Conservation (phyloP, 345 rosid genomes). For the Linum trigynum region DNA sequence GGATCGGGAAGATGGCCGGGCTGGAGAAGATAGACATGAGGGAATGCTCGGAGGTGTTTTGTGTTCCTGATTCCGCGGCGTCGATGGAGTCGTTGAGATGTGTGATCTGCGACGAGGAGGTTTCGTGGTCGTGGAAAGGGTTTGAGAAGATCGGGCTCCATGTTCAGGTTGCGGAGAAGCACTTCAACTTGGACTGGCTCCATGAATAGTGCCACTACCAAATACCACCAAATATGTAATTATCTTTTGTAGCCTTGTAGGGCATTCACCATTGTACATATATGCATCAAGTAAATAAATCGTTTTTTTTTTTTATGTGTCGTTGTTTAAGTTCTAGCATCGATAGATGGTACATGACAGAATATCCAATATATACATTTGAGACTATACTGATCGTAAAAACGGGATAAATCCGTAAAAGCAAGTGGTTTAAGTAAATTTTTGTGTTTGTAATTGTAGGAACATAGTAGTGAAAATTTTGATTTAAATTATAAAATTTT, state of each 20-base stretch:
- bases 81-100: slow-evolving; percentile 40
- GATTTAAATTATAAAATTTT: too few species aligned
- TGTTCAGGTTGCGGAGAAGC: slow-evolving; percentile 4
- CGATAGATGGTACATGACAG: too few species aligned
- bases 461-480: too few species aligned
- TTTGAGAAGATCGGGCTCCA: background rate
- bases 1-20: slow-evolving; percentile 39
- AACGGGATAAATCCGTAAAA: too few species aligned
- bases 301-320: too few species aligned
- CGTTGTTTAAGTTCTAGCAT: too few species aligned
- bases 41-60: slow-evolving; percentile 41
- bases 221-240: background rate
- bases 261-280: background rate
- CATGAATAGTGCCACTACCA: background rate
- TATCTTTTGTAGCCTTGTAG: too few species aligned
- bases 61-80: slow-evolving; percentile 39
- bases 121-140: slow-evolving; percentile 21
- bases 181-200: slow-evolving; percentile 3
- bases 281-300: too few species aligned
- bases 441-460: too few species aligned
- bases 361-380: too few species aligned
- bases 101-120: slow-evolving; percentile 68
- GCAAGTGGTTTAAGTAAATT: too few species aligned
- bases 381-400: too few species aligned
- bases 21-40: slow-evolving; percentile 93